Base-by-base conservation (phyloP, 768 basidiomycete species). In the Tricholoma matsutake region DNA sequence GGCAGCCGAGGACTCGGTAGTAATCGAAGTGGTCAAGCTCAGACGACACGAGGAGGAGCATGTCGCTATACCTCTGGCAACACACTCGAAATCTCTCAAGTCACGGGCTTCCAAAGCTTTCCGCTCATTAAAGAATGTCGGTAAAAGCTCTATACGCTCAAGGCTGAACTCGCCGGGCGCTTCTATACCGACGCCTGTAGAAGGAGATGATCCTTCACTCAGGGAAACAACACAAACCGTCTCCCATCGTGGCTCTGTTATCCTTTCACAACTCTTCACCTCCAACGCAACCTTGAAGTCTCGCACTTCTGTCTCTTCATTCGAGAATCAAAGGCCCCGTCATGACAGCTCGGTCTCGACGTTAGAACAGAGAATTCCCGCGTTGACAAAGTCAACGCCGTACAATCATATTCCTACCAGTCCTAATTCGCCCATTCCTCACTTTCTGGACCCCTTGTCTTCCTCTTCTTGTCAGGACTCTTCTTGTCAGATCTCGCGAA, bases 11-110 rank as follows among this genome's bases (percentile, higher is more conserved):
- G 83, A 82, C 61, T 84, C 82, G 18, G 85, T 86, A 64, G 79
- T 87, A 35, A 73, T 86, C 13, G 86, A 88, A 68, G 81, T 87
- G 31, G 75, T 87, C 39, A 86, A 84, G 67, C 79, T 87, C 60
- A 76, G 79, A 63, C 80, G 84, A 37, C 64, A 69, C 55, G 56
- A 28, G 28, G 53, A 54, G 13, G 34, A 54, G 13, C 32, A 59
- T 18, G 39, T 61, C 43, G 55, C 67, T 28, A 56, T 71, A n/a
- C 49, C 70, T 28, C 61, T 71, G 11, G 37, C 63, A 34, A 76
- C 76, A 65, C 69, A 72, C 35, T 70, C 79, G 49, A 78, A 72
- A 64, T 80, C 81, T 6, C 71, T 85, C 60, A 79, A 70, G 62
- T 73, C 73, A 31, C 78, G 81, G 55, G 83, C 84, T 5, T 79